Evolutionary conservation across 1,139 yeast genomes (phyloP).

Genomic region (Debaryomyces udenii): DNA sequence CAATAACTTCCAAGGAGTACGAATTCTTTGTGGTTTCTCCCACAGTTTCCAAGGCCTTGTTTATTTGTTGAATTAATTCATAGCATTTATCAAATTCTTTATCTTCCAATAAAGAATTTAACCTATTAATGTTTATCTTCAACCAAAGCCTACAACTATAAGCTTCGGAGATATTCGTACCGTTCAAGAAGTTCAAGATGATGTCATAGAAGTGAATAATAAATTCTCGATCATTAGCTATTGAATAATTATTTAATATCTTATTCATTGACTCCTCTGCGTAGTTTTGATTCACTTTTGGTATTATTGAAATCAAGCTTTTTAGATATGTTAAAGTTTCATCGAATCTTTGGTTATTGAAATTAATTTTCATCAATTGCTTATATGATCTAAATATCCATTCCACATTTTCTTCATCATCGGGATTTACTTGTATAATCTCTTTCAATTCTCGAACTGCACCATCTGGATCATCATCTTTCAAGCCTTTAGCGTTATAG

Average conservation of each 20-base stretch:
- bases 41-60: constrained; percentile 38
- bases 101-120: constrained; percentile 50
- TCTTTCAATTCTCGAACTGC: constrained; percentile 50
- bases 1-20: constrained; percentile 62
- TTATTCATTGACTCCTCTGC: constrained; percentile 65
- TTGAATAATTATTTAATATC: constrained; percentile 51
- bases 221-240: constrained; percentile 31
- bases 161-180: constrained; percentile 16
- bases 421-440: constrained; percentile 28
- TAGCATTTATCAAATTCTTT: constrained; percentile 40
- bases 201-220: constrained; percentile 34
- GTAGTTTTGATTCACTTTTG: constrained; percentile 45
- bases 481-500: constrained; percentile 62
- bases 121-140: constrained; percentile 55
- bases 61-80: constrained; percentile 42
- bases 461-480: constrained; percentile 57
- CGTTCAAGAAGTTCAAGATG: constrained; percentile 26
- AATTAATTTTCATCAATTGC: constrained; percentile 63
- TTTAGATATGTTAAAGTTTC: constrained; percentile 36
- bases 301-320: constrained; percentile 26
- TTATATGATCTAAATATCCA: constrained; percentile 66
- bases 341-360: constrained; percentile 34
- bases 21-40: constrained; percentile 50
- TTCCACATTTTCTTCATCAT: constrained; percentile 25
- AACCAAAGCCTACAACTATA: constrained; percentile 58